Base-by-base conservation (phyloP, 208 protist species). In the Leishmania gerbilli region DNA sequence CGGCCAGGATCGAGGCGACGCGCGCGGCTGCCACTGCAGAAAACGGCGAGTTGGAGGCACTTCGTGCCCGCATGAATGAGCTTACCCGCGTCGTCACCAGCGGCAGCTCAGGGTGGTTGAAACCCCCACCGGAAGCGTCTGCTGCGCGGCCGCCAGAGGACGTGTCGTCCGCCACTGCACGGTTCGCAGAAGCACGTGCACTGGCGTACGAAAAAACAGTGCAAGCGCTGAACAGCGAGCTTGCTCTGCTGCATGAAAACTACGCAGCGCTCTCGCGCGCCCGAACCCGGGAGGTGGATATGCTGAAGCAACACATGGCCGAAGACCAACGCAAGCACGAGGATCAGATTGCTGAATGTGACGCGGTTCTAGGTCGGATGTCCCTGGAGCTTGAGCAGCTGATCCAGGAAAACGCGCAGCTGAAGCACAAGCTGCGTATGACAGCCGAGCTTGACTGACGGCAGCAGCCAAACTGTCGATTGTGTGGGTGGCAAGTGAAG, bases 351-450 rank as follows among this genome's bases (percentile, higher is more conserved):
- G 81, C 89, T 19, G 93, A 96, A 64, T 92, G 86, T 71, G 88
- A 96, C 78, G 76, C 85, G 1, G 89, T 93, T 60, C 77, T 96
- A 24, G 76, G 84, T 27, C 79, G 89, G 7, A 58, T 96, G 0
- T 89, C 91, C 31, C 75, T 88, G 5, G 93, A 96, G 65, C 74
- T 96, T 40, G 93, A 96, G 77, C 80, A 89, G 71, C 76, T 95
- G 9, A 91, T 96, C 17, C 74, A 71, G 1, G 91, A 95, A 78
- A 96, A 96, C 77, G 89, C 87, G 27, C 84, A 87, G 31, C 77
- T 96, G 34, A 93, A 91, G 76, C 80, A 87, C 37, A 83, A 84
- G 37, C 37, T 91, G 40, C 78, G 78, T 15, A 31, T 42, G 2
- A 27, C 58, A 53, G 21, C 79, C 19, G 45, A 76, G 37, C 27